These are phyloP conservation scores for Mycena venus DNA, from an alignment of 768 basidiomycete species.

Conservation along the genomic window DNA sequence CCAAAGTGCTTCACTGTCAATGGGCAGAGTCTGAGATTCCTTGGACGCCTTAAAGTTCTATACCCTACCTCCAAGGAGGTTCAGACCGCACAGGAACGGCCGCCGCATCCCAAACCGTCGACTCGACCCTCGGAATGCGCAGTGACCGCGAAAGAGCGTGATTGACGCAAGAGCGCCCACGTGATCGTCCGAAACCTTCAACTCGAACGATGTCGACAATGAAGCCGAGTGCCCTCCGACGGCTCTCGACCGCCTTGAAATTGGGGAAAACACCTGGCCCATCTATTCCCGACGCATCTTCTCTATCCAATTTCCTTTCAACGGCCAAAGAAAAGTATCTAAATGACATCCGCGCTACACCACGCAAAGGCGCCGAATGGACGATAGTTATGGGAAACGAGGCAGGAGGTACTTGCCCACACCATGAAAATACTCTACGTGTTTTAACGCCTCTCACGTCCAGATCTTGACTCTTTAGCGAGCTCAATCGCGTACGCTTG, in stretches of 20 bases:
- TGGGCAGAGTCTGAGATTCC: too few species aligned
- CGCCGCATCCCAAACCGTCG: too few species aligned
- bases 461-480: constrained; percentile 93
- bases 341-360: constrained; percentile 58
- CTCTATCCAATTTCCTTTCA: constrained; percentile 55
- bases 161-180: too few species aligned
- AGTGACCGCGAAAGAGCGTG: too few species aligned
- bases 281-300: constrained; percentile 18
- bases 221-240: constrained; percentile 37
- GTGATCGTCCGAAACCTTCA: background rate
- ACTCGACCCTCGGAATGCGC: too few species aligned
- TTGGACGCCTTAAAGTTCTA: too few species aligned
- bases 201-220: background rate
- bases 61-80: too few species aligned
- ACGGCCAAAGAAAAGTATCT: constrained; percentile 73
- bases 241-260: constrained; percentile 52
- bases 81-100: too few species aligned
- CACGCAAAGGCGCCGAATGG: constrained; percentile 72
- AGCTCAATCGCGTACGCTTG: constrained; percentile 89
- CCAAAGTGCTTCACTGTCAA: too few species aligned
- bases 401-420: constrained; percentile 81
- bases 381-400: constrained; percentile 95
- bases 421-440: background rate
- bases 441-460: background rate
- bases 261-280: constrained; percentile 41